Conservation (phyloP, 1,284 basidiomycete genomes). For the Fistulina hepatica region DNA sequence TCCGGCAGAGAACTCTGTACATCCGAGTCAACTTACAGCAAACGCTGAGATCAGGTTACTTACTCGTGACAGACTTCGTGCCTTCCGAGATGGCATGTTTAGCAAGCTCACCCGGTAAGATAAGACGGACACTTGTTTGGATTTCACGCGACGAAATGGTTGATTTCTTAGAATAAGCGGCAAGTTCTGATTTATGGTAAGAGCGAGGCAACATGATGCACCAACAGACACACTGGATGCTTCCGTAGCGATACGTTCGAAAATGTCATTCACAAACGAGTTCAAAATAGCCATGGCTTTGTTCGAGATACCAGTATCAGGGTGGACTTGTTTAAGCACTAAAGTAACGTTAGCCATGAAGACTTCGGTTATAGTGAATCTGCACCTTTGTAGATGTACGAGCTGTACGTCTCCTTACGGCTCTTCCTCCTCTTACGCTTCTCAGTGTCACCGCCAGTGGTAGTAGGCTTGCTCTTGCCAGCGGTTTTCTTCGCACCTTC, state of each 20-base stretch:
- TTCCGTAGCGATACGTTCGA: constrained; percentile 86
- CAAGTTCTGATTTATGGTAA: constrained; percentile 48
- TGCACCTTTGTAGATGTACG: constrained; percentile 89
- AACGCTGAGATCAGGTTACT: constrained; percentile 10
- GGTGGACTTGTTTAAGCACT: constrained; percentile 90
- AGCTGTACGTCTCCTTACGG: constrained; percentile 86
- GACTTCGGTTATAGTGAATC: neutral
- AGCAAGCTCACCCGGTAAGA: constrained; percentile 80
- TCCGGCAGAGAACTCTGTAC: constrained; percentile 25
- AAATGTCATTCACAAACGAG: constrained; percentile 89
- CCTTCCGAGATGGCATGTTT: constrained; percentile 70
- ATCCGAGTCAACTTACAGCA: neutral
- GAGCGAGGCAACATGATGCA: constrained; percentile 1
- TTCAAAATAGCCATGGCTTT: constrained; percentile 95
- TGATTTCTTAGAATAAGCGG: constrained; percentile 87
- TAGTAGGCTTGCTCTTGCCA: constrained; percentile 40
- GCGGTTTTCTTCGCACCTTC: constrained; percentile 84
- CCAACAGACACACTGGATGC: constrained; percentile 55
- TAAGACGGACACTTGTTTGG: constrained; percentile 84
- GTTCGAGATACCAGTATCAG: constrained; percentile 95
- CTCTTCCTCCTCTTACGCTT: constrained; percentile 89
- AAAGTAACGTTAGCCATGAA: constrained; percentile 7
- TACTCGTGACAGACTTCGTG: constrained; percentile 41
- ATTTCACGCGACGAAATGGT: constrained; percentile 93
- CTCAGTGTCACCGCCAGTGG: constrained; percentile 47